Percentiles rank a stretch among this genome's conserved stretches.
Evolutionary conservation across 2,329 filamentous ascomycete genomes (phyloP).

Genomic region (Xylariomycetidae sp.): DNA sequence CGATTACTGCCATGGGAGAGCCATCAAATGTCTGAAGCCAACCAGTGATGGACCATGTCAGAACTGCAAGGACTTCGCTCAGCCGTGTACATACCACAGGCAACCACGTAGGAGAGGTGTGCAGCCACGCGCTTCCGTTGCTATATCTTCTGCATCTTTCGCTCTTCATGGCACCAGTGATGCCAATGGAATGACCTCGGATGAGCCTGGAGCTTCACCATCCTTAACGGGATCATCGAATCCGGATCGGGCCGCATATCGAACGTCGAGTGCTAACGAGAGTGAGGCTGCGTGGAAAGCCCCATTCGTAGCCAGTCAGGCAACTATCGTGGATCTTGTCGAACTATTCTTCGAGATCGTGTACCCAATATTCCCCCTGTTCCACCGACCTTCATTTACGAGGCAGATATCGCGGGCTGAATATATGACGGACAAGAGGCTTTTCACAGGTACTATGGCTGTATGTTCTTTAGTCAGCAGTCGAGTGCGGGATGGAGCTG

Average conservation of each 20-base stretch:
- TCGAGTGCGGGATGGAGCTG: conserved; percentile 6
- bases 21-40: conserved; percentile 6
- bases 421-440: conserved; percentile 3
- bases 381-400: conserved; percentile 3
- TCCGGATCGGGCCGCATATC: no score
- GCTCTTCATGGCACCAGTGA: no score
- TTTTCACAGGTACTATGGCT: conserved; percentile 7
- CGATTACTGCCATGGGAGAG: conserved; percentile 5
- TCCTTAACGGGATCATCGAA: not conserved
- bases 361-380: conserved; percentile 6
- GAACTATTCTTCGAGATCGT: conserved; percentile 8
- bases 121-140: conserved; percentile 1
- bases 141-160: no score
- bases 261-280: no score
- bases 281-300: conserved; percentile 1
- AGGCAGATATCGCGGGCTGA: conserved; percentile 5
- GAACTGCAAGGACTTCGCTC: conserved; percentile 5
- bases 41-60: conserved; percentile 1
- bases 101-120: conserved; percentile 4
- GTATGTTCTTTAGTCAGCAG: conserved; percentile 5
- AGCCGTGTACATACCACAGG: conserved; percentile 5
- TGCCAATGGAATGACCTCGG: no score
- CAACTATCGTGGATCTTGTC: conserved; percentile 4
- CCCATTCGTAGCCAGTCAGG: conserved; percentile 2
- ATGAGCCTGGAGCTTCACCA: not conserved